phyloP scores from a whole-genome alignment of 306 rosid species.

The Luffa aegyptiaca region DNA sequence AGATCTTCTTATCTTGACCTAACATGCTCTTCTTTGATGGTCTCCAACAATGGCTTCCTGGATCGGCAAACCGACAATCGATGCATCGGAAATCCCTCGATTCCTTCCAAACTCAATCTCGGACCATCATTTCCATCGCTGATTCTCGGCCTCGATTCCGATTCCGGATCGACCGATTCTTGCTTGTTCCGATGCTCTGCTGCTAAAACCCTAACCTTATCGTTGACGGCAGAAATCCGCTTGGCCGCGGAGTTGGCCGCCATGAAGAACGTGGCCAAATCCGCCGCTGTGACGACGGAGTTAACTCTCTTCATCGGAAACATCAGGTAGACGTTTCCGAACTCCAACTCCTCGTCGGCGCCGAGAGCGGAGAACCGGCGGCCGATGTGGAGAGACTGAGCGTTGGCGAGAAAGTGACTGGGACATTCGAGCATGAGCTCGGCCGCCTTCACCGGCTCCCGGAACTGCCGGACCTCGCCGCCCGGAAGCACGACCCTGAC shows the following conservation, averaged over 20 bases:
- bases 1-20: slow-evolving; percentile 14
- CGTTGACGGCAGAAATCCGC: slow-evolving; percentile 27
- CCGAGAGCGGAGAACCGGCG: slow-evolving; percentile 55
- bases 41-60: slow-evolving; percentile 73
- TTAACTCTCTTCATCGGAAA: slow-evolving; percentile 65
- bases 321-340: slow-evolving; percentile 58
- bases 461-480: slow-evolving; percentile 66
- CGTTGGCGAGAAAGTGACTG: slow-evolving; percentile 35
- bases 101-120: slow-evolving; percentile 54
- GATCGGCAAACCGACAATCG: slow-evolving; percentile 60
- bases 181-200: slow-evolving; percentile 22
- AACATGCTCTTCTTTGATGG: slow-evolving; percentile 65
- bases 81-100: slow-evolving; percentile 33
- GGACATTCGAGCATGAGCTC: slow-evolving; percentile 88
- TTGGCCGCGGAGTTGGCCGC: slow-evolving; percentile 71
- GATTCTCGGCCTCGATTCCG: neutral
- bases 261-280: slow-evolving; percentile 57
- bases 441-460: slow-evolving; percentile 49
- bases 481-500: slow-evolving; percentile 57
- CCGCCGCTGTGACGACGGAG: slow-evolving; percentile 62
- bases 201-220: slow-evolving; percentile 32
- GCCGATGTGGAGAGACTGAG: slow-evolving; percentile 57
- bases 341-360: slow-evolving; percentile 76
- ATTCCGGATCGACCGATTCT: neutral
- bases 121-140: slow-evolving; percentile 6